Conservation (phyloP, 108 stramenopile species). For the Fragilaria crotonensis region DNA sequence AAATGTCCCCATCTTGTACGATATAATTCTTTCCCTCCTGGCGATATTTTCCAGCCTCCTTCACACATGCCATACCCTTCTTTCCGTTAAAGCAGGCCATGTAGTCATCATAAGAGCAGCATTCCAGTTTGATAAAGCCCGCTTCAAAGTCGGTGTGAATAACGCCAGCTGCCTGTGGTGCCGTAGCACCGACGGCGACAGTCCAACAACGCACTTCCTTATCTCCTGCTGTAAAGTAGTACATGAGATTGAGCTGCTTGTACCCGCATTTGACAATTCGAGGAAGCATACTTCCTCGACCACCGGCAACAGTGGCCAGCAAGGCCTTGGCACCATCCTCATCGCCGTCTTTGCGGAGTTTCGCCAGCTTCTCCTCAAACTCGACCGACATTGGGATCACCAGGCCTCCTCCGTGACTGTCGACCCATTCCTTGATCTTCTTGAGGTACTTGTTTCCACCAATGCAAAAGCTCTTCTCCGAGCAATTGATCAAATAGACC, state of each 20-base stretch:
- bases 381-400: constrained; percentile 97
- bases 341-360: constrained; percentile 61
- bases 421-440: constrained; percentile 93
- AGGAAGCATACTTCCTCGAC: constrained; percentile 84
- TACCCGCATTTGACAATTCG: constrained; percentile 95
- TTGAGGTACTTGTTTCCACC: constrained; percentile 95
- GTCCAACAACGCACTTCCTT: constrained; percentile 99
- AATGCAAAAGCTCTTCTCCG: constrained; percentile 89
- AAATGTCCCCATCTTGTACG: constrained; percentile 89
- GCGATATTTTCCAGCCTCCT: constrained; percentile 96
- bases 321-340: constrained; percentile 45
- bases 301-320: constrained; percentile 79
- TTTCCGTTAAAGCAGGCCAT: constrained; percentile 87
- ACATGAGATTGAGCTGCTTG: constrained; percentile 89
- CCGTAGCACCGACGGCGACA: constrained; percentile 85
- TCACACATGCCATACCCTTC: constrained; percentile 89
- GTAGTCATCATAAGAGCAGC: constrained; percentile 92
- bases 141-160: constrained; percentile 99
- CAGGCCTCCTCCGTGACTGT: constrained; percentile 92
- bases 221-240: constrained; percentile 96
- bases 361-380: constrained; percentile 90
- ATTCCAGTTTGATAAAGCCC: constrained; percentile 99
- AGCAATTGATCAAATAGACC: constrained; percentile 96
- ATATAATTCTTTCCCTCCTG: constrained; percentile 97
- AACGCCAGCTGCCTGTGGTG: constrained; percentile 94